A percentile compares a stretch with the other conserved stretches of the same genome.
Evolutionary conservation across 805 yeast genomes (phyloP).

Genomic region (Suhomyces xylopsoci): DNA sequence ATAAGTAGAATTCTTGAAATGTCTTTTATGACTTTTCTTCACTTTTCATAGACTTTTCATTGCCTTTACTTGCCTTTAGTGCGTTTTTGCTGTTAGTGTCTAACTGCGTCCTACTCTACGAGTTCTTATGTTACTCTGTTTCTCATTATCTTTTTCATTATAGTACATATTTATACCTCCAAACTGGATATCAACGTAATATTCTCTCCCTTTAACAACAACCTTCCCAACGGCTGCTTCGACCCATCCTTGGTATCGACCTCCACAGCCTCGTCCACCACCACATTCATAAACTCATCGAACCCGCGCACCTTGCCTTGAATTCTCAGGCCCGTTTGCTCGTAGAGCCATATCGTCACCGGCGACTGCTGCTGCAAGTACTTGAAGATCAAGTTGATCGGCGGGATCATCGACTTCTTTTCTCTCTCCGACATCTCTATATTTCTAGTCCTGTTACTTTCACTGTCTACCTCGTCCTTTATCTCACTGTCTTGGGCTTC

Average conservation of each 20-base stretch:
- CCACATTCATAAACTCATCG: constrained; percentile 94
- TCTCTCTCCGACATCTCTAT: constrained; percentile 8
- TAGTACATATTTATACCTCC: constrained; percentile 20
- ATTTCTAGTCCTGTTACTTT: not conserved
- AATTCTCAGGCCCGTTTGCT: constrained; percentile 72
- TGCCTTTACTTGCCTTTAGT: not conserved
- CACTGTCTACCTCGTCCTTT: not conserved
- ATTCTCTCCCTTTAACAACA: constrained; percentile 90
- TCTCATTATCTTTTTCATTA: not conserved
- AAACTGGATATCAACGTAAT: constrained; percentile 64
- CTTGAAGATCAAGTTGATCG: constrained; percentile 86
- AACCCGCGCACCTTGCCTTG: constrained; percentile 88
- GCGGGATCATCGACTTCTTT: constrained; percentile 63
- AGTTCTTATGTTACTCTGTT: not conserved
- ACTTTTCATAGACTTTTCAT: not conserved
- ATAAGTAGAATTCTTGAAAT: no score
- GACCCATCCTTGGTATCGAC: constrained; percentile 50
- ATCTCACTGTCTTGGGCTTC: not conserved
- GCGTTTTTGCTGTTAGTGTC: no score
- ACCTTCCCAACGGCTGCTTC: constrained; percentile 60
- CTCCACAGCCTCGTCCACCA: constrained; percentile 61
- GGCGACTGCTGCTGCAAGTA: constrained; percentile 75
- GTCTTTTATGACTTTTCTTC: not conserved
- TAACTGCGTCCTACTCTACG: not conserved
- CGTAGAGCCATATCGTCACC: constrained; percentile 87